Percentiles rank a stretch among this genome's conserved stretches.
phyloP scores from a whole-genome alignment of 2,329 filamentous ascomycete species.

The Nemania bipapillata region DNA sequence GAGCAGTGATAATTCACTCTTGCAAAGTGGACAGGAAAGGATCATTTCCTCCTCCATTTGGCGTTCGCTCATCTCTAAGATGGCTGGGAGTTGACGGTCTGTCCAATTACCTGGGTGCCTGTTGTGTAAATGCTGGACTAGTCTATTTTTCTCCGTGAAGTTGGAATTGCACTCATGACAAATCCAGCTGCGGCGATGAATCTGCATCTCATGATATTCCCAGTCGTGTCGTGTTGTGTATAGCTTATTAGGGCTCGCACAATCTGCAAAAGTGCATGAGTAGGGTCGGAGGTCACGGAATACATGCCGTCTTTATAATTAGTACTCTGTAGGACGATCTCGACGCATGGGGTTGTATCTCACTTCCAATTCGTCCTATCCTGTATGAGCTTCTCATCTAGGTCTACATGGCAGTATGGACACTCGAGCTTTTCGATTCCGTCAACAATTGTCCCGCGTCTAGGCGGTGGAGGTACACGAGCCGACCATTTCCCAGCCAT shows the following conservation, averaged over 20 bases:
- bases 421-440: background rate
- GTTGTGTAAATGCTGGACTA: constrained; percentile 10
- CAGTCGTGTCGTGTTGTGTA: constrained; percentile 16
- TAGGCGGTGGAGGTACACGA: background rate
- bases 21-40: constrained; percentile 9
- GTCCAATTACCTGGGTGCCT: background rate
- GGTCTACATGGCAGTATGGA: background rate
- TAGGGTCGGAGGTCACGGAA: constrained; percentile 22
- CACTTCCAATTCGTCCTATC: constrained; percentile 9
- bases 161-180: constrained; percentile 1
- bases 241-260: background rate
- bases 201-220: constrained; percentile 15
- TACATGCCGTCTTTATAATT: constrained; percentile 26
- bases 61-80: constrained; percentile 10
- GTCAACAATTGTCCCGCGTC: background rate
- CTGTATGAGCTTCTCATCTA: background rate
- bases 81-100: constrained; percentile 1
- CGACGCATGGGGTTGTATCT: background rate
- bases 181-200: constrained; percentile 18
- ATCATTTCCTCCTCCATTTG: background rate
- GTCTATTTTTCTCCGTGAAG: background rate
- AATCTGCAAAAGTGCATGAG: constrained; percentile 17
- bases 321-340: too few relatives aligned
- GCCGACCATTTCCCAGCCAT: constrained; percentile 2
- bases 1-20: background rate